These are phyloP conservation scores for Claviceps paspali DNA, from an alignment of 2,329 filamentous ascomycete species.

Conservation along the genomic window DNA sequence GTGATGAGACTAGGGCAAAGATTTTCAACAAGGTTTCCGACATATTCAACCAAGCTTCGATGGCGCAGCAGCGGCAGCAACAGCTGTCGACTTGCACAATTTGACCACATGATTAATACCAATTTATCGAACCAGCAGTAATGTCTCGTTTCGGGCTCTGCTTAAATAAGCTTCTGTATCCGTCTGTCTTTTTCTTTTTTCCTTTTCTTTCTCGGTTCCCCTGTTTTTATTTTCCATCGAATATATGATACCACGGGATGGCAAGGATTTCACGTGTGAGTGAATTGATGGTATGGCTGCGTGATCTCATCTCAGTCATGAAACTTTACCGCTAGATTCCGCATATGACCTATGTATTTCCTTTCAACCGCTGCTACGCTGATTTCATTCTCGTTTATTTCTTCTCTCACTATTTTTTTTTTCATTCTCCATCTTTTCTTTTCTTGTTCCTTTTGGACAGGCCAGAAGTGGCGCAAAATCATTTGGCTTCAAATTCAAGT, in stretches of 20 bases:
- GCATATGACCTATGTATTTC: no score
- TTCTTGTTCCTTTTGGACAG: constrained; percentile 7
- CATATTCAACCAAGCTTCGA: background rate
- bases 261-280: constrained; percentile 3
- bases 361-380: no score
- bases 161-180: constrained; percentile 6
- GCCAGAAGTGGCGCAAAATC: constrained; percentile 6
- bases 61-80: background rate
- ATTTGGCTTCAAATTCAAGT: background rate
- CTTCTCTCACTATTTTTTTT: constrained; percentile 5
- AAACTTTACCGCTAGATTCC: constrained; percentile 4
- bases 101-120: background rate
- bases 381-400: no score
- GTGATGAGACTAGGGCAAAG: background rate
- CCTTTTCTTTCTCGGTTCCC: no score
- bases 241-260: constrained; percentile 15
- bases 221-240: constrained; percentile 3
- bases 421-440: no score
- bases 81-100: background rate
- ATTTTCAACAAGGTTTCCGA: background rate
- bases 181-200: background rate
- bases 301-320: constrained; percentile 4
- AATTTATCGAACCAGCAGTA: constrained; percentile 1
- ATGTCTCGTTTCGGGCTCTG: constrained; percentile 3
- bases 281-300: constrained; percentile 3